Evolutionary conservation across 2,329 filamentous ascomycete genomes (phyloP), one percentile per base, ranked within the genome.

Genomic region (Pestalotiopsis sp.): DNA sequence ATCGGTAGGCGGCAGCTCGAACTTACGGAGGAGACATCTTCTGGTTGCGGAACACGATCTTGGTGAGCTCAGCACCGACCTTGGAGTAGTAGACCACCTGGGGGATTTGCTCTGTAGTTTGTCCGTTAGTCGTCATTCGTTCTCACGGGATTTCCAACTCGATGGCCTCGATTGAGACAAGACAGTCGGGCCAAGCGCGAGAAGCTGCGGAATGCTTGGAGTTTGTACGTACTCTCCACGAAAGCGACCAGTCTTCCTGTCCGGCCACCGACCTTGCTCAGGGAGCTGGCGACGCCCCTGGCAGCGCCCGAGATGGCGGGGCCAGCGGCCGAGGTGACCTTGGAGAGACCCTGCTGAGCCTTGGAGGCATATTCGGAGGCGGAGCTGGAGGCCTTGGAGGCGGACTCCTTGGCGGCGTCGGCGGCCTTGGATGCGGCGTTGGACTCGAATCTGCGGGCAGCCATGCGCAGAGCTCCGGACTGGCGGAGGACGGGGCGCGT

Each of bases 11-110:
- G 38, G 27, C 49, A 7, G 23, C 62, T 66, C 52, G 59, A 20
- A 86, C 95, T 90, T 92, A 99, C 96, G 96, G 96, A 84, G 94
- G 94, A 79, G 88, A 86, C 94, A 99, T 98, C 85, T 92, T 93
- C 84, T 95, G 94, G 81, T 90, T 91, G 77, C 90, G 89, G 86
- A 94, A 94, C 74, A 98, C 90, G 75, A 98, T 88, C 88, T 93
- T 97, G 80, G 88, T 89, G 70, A 98, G 87, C 87, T 99, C 96
- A 73, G 95, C 84, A 76, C 88, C 92, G 79, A 98, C 95, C 81
- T 91, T 93, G 78, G 92, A 91, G 87, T 98, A 99, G 90, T 98
- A 98, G 80, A 97, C 80, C 72, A 94, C 91, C 71, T 91, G 91
- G 75, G 96, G 96, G 75, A 95, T 89, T 85, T 96, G 88, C 82